Conservation (phyloP, 176 grass and related monocot species). For the Musa beccarii region DNA sequence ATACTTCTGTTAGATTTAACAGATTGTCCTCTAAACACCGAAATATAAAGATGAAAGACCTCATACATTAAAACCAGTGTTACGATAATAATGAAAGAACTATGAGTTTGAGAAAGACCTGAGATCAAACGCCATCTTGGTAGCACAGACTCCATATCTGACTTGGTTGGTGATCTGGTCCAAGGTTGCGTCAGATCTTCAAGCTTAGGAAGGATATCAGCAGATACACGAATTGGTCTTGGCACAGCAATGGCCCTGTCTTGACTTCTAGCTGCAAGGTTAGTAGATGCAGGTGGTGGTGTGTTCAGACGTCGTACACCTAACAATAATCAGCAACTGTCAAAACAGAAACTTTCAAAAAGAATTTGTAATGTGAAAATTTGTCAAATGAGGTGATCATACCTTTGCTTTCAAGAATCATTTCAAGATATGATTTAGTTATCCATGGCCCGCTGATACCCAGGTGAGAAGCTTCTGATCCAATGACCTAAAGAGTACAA, state of each 20-base stretch:
- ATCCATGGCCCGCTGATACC: conserved; percentile 93
- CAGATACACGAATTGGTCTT: conserved; percentile 65
- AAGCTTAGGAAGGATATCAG: conserved; percentile 37
- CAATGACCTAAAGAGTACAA: conserved; percentile 65
- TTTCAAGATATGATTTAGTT: conserved; percentile 97
- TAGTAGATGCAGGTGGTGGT: conserved; percentile 68
- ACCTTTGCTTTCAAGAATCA: conserved; percentile 98
- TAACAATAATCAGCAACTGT: conserved; percentile 40
- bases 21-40: not conserved
- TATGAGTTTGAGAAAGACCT: conserved; percentile 43
- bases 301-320: conserved; percentile 89
- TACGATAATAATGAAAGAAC: conserved; percentile 5
- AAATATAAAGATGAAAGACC: not conserved
- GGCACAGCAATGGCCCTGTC: conserved; percentile 73
- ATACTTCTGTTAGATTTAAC: not conserved
- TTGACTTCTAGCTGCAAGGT: conserved; percentile 65
- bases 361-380: conserved; percentile 18
- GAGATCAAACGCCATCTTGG: conserved; percentile 77
- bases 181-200: conserved; percentile 77
- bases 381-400: conserved; percentile 2
- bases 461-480: conserved; percentile 66
- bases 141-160: conserved; percentile 64
- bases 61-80: not conserved
- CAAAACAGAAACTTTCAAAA: conserved; percentile 15
- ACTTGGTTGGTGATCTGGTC: conserved; percentile 84